Evolutionary conservation across 1,284 basidiomycete genomes (phyloP), one percentile per base, ranked within the genome.

Genomic region (Ceratobasidium sp.): DNA sequence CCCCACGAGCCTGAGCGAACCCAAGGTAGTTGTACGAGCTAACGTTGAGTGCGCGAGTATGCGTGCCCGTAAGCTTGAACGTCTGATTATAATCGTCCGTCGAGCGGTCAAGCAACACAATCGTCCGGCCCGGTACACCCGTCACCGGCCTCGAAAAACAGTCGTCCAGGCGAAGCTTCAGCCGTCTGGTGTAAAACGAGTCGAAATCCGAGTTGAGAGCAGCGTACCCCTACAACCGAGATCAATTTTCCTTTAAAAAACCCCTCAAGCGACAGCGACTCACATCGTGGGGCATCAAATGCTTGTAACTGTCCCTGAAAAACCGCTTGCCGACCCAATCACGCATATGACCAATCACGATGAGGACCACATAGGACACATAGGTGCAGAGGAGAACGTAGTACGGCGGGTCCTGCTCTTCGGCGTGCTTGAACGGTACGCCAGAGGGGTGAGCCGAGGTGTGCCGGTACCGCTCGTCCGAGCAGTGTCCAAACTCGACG

Each of bases 1-100:
- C 94, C 40, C 98, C 97, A 17, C 91, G 90, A 38, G 94, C 95
- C 84, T 98, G 96, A 0, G 97, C 97, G 83, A 99, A 99, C 5
- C 98, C 97, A 82, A 99, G 95, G 84, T 99, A 99, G 87, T 99
- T 99, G 89, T 99, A 99, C 5, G 96, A 98, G 10, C 96, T 97
- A 81, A 99, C 93, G 85, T 99, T 99, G 82, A 99, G 92, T 0
- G 93, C 94, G 77, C 96, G 94, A 1, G 96, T 97, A 56, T 90
- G 90, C 0, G 88, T 90, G 79, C 96, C 97, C 0, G 94, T 94
- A 81, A 93, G 88, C 57, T 91, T 85, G 82, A 96, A 94, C 7
- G 92, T 93, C 82, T 90, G 88, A 86, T 96, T 94, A 87, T 93
- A 92, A 85, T 99, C 94, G 70, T 90, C 86, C 2, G 95, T 94